phyloP scores from a whole-genome alignment of 805 yeast genomes.

The Teunomyces stri region DNA sequence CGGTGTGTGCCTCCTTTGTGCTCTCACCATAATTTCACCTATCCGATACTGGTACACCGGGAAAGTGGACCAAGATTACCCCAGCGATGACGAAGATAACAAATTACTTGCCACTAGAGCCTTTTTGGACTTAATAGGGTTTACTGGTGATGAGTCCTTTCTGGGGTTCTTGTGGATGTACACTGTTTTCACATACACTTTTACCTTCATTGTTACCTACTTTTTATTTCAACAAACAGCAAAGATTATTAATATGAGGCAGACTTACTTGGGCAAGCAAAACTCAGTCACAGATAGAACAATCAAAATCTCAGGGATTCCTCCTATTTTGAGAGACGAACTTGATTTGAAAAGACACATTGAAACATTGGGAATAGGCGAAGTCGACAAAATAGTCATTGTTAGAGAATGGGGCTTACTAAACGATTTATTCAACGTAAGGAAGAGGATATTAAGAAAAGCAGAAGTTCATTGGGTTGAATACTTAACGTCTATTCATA shows the following conservation, averaged over 20 bases:
- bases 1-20: constrained; percentile 62
- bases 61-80: constrained; percentile 49
- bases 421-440: constrained; percentile 59
- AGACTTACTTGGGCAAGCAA: constrained; percentile 77
- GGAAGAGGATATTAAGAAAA: constrained; percentile 51
- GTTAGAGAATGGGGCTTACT: constrained; percentile 85
- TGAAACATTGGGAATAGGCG: constrained; percentile 75
- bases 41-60: constrained; percentile 83
- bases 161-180: constrained; percentile 78
- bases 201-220: constrained; percentile 65
- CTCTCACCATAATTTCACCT: constrained; percentile 77
- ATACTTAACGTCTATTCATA: constrained; percentile 46
- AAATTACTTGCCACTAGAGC: neutral
- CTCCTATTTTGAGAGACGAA: constrained; percentile 73
- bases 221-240: constrained; percentile 67
- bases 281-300: constrained; percentile 91
- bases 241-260: constrained; percentile 74
- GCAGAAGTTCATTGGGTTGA: constrained; percentile 74
- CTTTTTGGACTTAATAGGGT: neutral
- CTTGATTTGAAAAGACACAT: constrained; percentile 70
- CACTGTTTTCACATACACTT: constrained; percentile 80
- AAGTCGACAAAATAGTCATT: constrained; percentile 70
- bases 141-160: constrained; percentile 29
- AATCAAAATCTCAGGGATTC: constrained; percentile 82
- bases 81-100: constrained; percentile 20